Conservation (phyloP, 2,329 filamentous ascomycete genomes). For the Aspergillus uvarum region DNA sequence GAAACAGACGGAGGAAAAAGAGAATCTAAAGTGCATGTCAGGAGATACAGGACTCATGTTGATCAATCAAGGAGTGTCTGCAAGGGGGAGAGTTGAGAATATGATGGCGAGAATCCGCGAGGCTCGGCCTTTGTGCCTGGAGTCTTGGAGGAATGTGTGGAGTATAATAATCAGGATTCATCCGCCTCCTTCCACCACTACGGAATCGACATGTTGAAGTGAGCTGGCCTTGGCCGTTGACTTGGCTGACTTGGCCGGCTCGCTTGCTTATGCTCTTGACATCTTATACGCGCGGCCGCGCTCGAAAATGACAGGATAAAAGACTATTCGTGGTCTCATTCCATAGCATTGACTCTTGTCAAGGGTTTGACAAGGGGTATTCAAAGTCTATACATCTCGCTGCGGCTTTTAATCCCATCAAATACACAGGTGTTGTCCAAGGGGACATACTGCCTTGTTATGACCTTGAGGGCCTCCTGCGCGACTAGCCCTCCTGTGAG, state of each 20-base stretch:
- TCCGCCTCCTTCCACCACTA: neutral
- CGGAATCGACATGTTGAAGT: neutral
- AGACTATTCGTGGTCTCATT: constrained; percentile 1
- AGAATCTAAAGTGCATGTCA: neutral
- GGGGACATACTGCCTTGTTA: constrained; percentile 65
- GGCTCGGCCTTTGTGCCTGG: neutral
- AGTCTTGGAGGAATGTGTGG: neutral
- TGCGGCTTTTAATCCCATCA: constrained; percentile 60
- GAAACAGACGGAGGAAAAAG: neutral
- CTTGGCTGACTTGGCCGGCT: neutral
- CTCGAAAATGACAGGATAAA: neutral
- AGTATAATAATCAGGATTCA: neutral
- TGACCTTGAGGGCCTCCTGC: constrained; percentile 90
- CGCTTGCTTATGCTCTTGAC: neutral
- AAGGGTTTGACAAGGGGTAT: neutral
- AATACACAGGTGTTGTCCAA: constrained; percentile 65
- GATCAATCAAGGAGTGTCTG: neutral
- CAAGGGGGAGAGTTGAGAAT: neutral
- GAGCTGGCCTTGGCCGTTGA: neutral
- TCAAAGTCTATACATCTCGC: constrained; percentile 52
- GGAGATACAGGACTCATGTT: neutral
- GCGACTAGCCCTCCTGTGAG: constrained; percentile 87
- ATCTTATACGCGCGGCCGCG: neutral
- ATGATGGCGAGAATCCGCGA: neutral
- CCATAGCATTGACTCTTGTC: neutral